Evolutionary conservation across 495 filamentous ascomycete genomes (phyloP).

Genomic region (Penicillium mononematosum): DNA sequence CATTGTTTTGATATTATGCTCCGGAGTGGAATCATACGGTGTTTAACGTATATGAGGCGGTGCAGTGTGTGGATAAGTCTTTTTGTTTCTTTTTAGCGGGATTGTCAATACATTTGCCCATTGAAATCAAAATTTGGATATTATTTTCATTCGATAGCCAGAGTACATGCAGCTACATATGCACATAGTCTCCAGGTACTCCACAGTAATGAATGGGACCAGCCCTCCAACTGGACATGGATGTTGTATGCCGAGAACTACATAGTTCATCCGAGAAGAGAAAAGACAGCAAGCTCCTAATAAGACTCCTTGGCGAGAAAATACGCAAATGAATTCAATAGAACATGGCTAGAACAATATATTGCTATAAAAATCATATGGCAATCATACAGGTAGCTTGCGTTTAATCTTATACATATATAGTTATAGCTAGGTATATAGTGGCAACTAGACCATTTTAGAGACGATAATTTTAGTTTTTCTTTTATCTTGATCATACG

Average conservation of each 20-base stretch:
- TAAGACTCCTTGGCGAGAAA: too few species aligned
- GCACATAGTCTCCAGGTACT: background rate
- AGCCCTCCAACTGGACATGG: background rate
- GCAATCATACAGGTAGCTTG: too few species aligned
- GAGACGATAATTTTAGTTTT: background rate
- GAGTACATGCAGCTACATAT: too few species aligned
- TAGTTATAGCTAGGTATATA: background rate
- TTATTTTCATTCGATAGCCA: background rate
- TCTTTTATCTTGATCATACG: background rate
- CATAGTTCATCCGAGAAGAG: background rate
- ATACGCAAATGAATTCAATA: too few species aligned
- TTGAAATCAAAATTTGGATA: constrained; percentile 12
- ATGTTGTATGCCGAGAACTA: background rate
- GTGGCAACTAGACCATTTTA: background rate
- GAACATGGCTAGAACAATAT: too few species aligned
- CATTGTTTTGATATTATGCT: background rate
- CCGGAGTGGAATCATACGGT: constrained; percentile 9
- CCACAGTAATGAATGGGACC: background rate
- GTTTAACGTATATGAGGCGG: constrained; percentile 19
- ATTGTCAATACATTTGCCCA: constrained; percentile 31
- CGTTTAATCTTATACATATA: too few species aligned
- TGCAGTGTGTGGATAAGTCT: constrained; percentile 26
- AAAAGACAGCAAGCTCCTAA: too few species aligned
- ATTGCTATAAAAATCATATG: too few species aligned
- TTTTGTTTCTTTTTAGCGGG: constrained; percentile 26